phyloP scores from a whole-genome alignment of 768 basidiomycete genomes.

The Cubamyces sp. region DNA sequence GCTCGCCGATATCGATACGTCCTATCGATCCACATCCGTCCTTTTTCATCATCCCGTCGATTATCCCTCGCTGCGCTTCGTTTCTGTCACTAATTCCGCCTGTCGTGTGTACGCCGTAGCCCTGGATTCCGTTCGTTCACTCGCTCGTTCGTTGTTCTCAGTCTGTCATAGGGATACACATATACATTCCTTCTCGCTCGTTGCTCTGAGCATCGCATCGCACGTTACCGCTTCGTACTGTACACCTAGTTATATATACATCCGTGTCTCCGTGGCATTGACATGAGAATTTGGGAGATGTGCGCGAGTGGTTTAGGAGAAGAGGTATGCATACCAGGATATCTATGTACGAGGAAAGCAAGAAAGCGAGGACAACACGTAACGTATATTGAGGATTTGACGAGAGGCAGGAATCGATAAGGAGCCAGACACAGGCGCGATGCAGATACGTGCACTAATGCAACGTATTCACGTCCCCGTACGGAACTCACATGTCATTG shows the following conservation, averaged over 20 bases:
- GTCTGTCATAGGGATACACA: conserved; percentile 16
- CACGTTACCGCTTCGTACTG: conserved; percentile 21
- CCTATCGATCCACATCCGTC: no score
- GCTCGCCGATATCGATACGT: no score
- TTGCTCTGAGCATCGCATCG: conserved; percentile 26
- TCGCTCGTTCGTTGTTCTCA: conserved; percentile 1
- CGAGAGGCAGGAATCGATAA: no score
- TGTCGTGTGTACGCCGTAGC: conserved; percentile 12
- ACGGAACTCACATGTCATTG: background rate
- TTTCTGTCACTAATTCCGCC: background rate
- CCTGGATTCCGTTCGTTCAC: conserved; percentile 16
- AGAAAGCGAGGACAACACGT: no score
- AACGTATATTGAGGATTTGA: no score
- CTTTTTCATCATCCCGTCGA: no score
- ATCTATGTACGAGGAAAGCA: no score
- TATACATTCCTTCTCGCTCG: conserved; percentile 13
- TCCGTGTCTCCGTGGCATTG: background rate
- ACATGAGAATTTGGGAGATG: background rate
- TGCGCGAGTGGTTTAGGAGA: background rate
- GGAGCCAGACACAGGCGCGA: no score
- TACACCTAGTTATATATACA: conserved; percentile 26
- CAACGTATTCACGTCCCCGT: no score
- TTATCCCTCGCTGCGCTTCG: background rate
- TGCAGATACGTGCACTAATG: no score
- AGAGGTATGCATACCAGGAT: no score